A percentile compares a stretch with the other conserved stretches of the same genome.
Conservation (phyloP, 73 alveolate species). For the Symbiodinium pilosum region DNA sequence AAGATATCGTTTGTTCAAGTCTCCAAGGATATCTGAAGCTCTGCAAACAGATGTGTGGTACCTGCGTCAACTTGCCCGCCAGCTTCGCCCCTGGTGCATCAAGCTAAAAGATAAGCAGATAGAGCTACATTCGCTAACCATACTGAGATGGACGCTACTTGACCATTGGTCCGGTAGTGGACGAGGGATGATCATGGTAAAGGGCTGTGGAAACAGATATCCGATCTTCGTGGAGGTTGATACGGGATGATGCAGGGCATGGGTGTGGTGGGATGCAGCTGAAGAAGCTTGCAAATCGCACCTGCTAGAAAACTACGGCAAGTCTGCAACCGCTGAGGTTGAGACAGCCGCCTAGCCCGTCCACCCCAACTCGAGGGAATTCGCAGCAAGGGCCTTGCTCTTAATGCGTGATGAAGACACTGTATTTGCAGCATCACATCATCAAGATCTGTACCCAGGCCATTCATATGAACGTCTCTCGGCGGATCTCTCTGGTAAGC, state of each 20-base stretch:
- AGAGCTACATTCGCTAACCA: background rate
- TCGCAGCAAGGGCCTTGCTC: conserved; percentile 1
- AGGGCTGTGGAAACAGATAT: no score
- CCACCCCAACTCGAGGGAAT: background rate
- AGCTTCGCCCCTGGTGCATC: background rate
- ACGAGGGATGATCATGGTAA: no score
- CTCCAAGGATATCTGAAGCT: conserved; percentile 58
- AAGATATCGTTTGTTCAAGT: background rate
- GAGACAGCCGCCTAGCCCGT: conserved; percentile 3
- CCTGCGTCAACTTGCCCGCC: conserved; percentile 90
- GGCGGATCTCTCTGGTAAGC: no score
- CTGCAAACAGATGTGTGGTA: conserved; percentile 76
- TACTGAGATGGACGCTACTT: no score
- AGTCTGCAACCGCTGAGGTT: no score
- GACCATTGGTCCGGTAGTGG: no score
- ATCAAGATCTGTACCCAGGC: no score
- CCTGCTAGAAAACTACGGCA: no score
- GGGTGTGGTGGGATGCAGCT: background rate
- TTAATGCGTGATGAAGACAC: no score
- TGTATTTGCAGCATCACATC: no score
- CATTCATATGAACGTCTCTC: no score
- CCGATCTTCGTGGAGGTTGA: background rate
- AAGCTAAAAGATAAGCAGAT: background rate
- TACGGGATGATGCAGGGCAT: background rate
- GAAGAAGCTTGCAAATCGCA: no score